Base-by-base conservation (phyloP, 352 stramenopile species). In the Globisporangium viniferum region DNA sequence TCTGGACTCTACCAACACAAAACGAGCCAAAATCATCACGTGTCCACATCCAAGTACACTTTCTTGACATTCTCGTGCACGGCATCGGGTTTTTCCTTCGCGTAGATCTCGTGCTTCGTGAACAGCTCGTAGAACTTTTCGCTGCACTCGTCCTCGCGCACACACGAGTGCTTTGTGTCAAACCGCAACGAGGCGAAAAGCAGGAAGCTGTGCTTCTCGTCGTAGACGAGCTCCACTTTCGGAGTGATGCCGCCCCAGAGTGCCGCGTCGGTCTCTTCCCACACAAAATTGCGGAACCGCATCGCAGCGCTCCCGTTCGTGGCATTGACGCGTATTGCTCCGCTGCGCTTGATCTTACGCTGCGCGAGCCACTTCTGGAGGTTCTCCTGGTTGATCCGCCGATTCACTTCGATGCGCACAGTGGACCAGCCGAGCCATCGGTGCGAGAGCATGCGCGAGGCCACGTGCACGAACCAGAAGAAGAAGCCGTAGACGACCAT, bases 201-300 rank as follows among this genome's bases (percentile, higher is more conserved):
- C 58, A 88, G 51, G 68, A 91, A 90, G 12, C 60, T 70, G 67
- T 90, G 81, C 65, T 79, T 84, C 55, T 86, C 82, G 66, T 93
- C 70, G 66, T 85, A 86, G 56, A 69, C 62, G 15, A 95, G 67
- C 56, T 97, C 89, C 29, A 99, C 84, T 18, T 80, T 73, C 2
- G 95, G 96, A 5, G 74, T 66, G 54, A 83, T 71, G 9, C 91
- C 86, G 33, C 90, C 91, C 95, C 94, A 99, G 35, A 97, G 72
- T 39, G 75, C 57, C 5, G 76, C 69, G 56, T 98, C 81, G 5
- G 74, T 82, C 73, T 99, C 97, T 57, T 93, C 60, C 86, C 97
- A 99, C 35, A 86, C 89, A 35, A 98, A 71, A 36, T 78, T 73
- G 54, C 96, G 84, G 51, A 98, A 92, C 20, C 96, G 88, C 61